A percentile compares a stretch with the other conserved stretches of the same genome.
These are phyloP conservation scores for Ceratocystis cubensis DNA, from an alignment of 2,329 filamentous ascomycete genomes.

Conservation along the genomic window DNA sequence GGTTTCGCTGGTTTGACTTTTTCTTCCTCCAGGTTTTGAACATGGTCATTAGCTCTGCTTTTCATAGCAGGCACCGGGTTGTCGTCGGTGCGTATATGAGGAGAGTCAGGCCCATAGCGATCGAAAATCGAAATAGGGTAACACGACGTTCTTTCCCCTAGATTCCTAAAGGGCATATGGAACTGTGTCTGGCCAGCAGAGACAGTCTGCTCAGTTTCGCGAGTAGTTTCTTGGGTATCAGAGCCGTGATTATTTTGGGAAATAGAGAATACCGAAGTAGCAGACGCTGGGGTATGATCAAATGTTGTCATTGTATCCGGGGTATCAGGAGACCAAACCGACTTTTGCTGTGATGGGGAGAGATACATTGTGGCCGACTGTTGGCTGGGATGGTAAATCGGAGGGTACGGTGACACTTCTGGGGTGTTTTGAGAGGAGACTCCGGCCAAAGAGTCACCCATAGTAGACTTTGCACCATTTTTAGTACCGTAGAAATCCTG, in stretches of 20 bases:
- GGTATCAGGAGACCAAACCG: constrained; percentile 47
- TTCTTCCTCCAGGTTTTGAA: neutral
- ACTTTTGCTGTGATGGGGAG: constrained; percentile 13
- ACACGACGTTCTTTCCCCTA: constrained; percentile 8
- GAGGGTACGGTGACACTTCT: constrained; percentile 20
- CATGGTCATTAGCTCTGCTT: neutral
- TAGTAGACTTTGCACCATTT: constrained; percentile 35
- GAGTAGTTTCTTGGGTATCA: neutral
- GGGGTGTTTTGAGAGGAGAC: constrained; percentile 20
- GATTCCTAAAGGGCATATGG: constrained; percentile 3
- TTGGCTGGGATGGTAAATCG: constrained; percentile 1
- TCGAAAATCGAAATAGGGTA: constrained; percentile 20
- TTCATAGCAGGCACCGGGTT: neutral
- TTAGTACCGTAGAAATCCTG: constrained; percentile 27
- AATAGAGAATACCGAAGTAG: constrained; percentile 4
- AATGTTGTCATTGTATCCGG: constrained; percentile 38
- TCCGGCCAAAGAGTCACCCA: constrained; percentile 32
- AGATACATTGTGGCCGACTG: constrained; percentile 9
- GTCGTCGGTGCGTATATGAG: constrained; percentile 8
- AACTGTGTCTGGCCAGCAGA: neutral
- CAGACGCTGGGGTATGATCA: constrained; percentile 20
- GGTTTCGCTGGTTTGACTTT: too few species aligned
- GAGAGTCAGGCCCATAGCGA: constrained; percentile 13
- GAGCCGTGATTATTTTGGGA: neutral
- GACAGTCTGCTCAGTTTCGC: neutral